A percentile compares a stretch with the other conserved stretches of the same genome.
These are phyloP conservation scores for Hirsutella rhossiliensis DNA, from an alignment of 2,329 filamentous ascomycete species.

Conservation along the genomic window DNA sequence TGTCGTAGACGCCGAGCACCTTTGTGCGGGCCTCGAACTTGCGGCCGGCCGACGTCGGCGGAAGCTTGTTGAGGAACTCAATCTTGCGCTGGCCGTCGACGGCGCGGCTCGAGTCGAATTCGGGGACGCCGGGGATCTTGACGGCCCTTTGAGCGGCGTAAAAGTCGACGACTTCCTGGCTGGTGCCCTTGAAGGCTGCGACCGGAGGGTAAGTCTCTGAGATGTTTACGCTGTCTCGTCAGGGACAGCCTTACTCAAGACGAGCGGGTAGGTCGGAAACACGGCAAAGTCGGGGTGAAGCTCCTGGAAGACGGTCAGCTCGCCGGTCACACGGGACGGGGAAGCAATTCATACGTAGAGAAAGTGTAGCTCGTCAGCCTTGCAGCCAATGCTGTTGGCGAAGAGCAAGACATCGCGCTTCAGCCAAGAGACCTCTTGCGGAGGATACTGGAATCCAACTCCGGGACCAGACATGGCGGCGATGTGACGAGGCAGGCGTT, in stretches of 20 bases:
- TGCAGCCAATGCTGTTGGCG: conserved; percentile 78
- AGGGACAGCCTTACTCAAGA: conserved; percentile 47
- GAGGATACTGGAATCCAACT: conserved; percentile 69
- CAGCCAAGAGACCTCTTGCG: conserved; percentile 66
- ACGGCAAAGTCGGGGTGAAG: conserved; percentile 75
- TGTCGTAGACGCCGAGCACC: conserved; percentile 80
- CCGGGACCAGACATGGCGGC: conserved; percentile 33
- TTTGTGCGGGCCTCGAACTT: conserved; percentile 67
- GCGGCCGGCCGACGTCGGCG: conserved; percentile 55
- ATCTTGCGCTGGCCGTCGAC: conserved; percentile 79
- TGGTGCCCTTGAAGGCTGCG: conserved; percentile 61
- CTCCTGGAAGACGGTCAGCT: conserved; percentile 43
- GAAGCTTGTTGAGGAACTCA: conserved; percentile 64
- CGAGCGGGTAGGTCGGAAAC: conserved; percentile 80
- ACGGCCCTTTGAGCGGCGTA: conserved; percentile 56
- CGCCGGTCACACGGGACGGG: neutral
- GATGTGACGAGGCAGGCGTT: too few relatives aligned
- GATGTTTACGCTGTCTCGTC: neutral
- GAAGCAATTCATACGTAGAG: conserved; percentile 54
- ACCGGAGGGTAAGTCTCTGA: neutral
- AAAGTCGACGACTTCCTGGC: conserved; percentile 73
- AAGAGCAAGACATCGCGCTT: conserved; percentile 85
- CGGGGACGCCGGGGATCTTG: conserved; percentile 64
- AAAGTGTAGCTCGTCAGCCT: conserved; percentile 80
- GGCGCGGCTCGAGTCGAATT: conserved; percentile 60